These are phyloP conservation scores for Pichia scutulata DNA, from an alignment of 805 yeast genomes.

Conservation along the genomic window DNA sequence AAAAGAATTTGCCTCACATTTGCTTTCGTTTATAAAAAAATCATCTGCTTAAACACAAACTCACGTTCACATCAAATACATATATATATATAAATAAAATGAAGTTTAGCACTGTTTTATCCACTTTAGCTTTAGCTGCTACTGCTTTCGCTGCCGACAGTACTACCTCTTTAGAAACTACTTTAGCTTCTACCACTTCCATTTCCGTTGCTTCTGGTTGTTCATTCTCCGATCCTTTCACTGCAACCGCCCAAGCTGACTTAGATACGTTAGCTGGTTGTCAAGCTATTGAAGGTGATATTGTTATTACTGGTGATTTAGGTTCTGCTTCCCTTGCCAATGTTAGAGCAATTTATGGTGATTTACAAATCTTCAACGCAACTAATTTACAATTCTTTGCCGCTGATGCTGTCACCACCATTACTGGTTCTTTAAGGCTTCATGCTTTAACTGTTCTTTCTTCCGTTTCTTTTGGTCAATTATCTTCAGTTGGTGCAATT, in stretches of 20 bases:
- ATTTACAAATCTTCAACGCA: conserved; percentile 59
- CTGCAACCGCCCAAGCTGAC: conserved; percentile 76
- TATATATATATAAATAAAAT: conserved; percentile 21
- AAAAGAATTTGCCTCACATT: not conserved
- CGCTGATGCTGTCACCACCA: conserved; percentile 72
- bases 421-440: conserved; percentile 64
- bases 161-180: conserved; percentile 38
- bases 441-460: conserved; percentile 56
- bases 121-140: conserved; percentile 38
- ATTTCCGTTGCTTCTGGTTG: conserved; percentile 50
- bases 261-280: conserved; percentile 70
- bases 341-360: conserved; percentile 72
- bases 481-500: conserved; percentile 76
- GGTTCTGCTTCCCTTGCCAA: conserved; percentile 64
- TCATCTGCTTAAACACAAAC: not conserved
- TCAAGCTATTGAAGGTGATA: conserved; percentile 72
- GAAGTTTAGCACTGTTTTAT: conserved; percentile 45
- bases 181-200: conserved; percentile 45
- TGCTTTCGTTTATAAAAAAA: not conserved
- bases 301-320: conserved; percentile 59
- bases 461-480: conserved; percentile 65
- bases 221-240: conserved; percentile 50
- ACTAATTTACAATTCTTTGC: conserved; percentile 52
- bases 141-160: conserved; percentile 27
- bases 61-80: not conserved